Base-by-base conservation (phyloP, 352 stramenopile species). In the Globisporangium spinosum region DNA sequence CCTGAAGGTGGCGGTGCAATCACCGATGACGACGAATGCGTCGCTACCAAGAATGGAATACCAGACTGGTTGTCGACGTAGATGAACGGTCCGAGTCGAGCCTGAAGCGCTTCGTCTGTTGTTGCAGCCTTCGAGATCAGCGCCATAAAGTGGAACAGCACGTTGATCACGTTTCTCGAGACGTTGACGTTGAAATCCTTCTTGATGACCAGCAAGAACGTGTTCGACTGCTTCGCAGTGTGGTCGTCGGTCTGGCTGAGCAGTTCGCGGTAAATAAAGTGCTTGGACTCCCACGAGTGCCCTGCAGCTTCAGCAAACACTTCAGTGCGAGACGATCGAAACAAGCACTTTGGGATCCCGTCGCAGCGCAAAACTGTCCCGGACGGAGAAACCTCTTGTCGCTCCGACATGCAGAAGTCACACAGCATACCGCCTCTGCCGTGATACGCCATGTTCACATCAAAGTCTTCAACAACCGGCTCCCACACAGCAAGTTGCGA, bases 51-150 rank as follows among this genome's bases (percentile, higher is more conserved):
- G 70, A 95, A 92, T 25, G 82, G 82, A 59, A 95, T 93, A 10
- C 87, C 87, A 2, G 85, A 92, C 56, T 95, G 85, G 57, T 95
- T 95, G 58, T 95, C 87, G 7, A 95, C 84, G 62, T 95, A 95
- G 58, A 95, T 91, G 65, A 89, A 93, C 22, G 85, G 83, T 1
- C 87, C 87, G 29, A 95, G 82, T 8, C 81, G 82, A 9, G 77
- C 75, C 43, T 68, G 71, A 32, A 82, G 68, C 15, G 69, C 73
- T 59, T 88, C 76, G 22, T 82, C 76, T 0, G 70, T 73, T 35
- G 75, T 71, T 9, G 75, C 72, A 2, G 74, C 70, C 64, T 87
- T 89, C n/a, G 81, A 90, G 57, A 95, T 82, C 27, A 95, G 75
- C 59, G 78, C 76, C 54, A 89, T 73, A 61, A 91, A 90, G 65